phyloP scores from a whole-genome alignment of 2,329 filamentous ascomycete species.

The Paracorniculantispora psalliotae region DNA sequence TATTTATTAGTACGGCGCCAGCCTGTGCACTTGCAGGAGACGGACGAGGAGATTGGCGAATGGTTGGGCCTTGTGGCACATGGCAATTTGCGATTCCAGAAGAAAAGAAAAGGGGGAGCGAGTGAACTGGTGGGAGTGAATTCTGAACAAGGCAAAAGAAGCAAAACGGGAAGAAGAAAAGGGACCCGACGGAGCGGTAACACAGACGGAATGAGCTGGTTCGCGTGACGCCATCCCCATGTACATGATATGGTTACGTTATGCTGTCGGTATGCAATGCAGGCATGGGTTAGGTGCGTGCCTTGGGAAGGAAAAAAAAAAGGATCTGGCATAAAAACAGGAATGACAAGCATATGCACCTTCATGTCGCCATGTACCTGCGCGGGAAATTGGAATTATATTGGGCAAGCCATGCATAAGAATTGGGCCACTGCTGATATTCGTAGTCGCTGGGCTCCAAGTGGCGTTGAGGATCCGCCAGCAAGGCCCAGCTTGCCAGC shows the following conservation, averaged over 20 bases:
- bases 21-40: slow-evolving; percentile 1
- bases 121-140: not conserved
- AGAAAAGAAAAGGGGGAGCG: not conserved
- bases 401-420: not conserved
- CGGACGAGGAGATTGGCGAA: not conserved
- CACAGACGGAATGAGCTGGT: not conserved
- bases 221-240: not conserved
- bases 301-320: too few relatives aligned
- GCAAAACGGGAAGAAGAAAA: not conserved
- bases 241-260: not conserved
- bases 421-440: not conserved
- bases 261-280: not conserved
- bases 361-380: not conserved
- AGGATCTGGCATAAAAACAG: not conserved
- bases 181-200: not conserved
- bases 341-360: not conserved
- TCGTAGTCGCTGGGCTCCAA: too few relatives aligned
- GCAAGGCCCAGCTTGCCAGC: too few relatives aligned
- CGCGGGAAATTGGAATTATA: not conserved
- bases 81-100: not conserved
- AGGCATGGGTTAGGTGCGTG: not conserved
- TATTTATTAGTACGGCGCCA: not conserved
- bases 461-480: too few relatives aligned
- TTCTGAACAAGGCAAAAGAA: not conserved
- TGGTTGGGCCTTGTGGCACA: not conserved